Evolutionary conservation across 108 stramenopile species (phyloP).

Genomic region (Discostella stelligeroides): DNA sequence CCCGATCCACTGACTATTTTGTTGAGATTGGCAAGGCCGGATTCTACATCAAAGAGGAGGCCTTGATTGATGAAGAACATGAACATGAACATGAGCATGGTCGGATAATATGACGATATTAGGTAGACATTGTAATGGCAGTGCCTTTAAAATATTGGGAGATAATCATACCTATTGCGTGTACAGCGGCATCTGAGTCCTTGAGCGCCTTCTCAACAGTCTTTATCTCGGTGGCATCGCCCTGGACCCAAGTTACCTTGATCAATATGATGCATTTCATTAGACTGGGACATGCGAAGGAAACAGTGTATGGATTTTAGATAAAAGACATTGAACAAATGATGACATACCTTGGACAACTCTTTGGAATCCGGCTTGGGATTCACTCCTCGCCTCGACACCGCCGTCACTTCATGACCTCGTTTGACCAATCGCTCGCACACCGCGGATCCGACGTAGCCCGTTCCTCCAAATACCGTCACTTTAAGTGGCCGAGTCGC

Average conservation of each 20-base stretch:
- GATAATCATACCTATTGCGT: constrained; percentile 55
- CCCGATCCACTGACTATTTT: constrained; percentile 73
- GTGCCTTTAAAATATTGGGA: too few relatives aligned
- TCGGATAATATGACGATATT: not conserved
- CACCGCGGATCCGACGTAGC: constrained; percentile 63
- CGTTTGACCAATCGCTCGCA: constrained; percentile 57
- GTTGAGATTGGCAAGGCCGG: constrained; percentile 71
- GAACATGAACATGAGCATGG: too few relatives aligned
- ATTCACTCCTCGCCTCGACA: constrained; percentile 57
- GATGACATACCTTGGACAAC: constrained; percentile 33
- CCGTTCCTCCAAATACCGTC: constrained; percentile 53
- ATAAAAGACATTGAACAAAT: too few relatives aligned
- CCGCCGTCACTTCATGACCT: constrained; percentile 54
- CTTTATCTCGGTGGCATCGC: constrained; percentile 56
- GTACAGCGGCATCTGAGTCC: constrained; percentile 58
- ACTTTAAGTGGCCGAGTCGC: constrained; percentile 33
- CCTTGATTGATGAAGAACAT: constrained; percentile 54
- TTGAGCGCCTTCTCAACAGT: constrained; percentile 42
- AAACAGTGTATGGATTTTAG: too few relatives aligned
- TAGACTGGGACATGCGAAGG: not conserved
- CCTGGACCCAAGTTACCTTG: constrained; percentile 56
- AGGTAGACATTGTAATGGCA: not conserved
- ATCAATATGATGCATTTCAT: not conserved
- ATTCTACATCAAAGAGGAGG: constrained; percentile 75
- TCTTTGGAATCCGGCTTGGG: constrained; percentile 54